Evolutionary conservation across 1,284 basidiomycete species (phyloP).

Genomic region (Volvariella surrecta): DNA sequence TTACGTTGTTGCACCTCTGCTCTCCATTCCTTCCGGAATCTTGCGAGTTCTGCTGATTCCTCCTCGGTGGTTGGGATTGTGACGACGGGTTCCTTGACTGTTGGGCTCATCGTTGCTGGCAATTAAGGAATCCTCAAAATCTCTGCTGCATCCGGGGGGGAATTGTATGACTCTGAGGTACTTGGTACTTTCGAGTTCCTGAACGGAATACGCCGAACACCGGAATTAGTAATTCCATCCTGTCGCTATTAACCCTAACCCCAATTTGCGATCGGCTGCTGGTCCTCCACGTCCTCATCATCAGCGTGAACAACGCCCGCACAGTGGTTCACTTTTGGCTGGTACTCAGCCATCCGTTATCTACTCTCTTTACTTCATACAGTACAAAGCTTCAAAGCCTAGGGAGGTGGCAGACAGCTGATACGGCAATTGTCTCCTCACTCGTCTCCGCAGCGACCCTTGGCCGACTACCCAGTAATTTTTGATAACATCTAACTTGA

Average conservation of each 20-base stretch:
- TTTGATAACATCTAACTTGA: background rate
- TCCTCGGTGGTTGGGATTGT: slow-evolving; percentile 10
- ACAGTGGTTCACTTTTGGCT: too few species aligned
- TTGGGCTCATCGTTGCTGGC: background rate
- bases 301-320: slow-evolving; percentile 7
- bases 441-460: slow-evolving; percentile 4
- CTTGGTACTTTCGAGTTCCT: too few species aligned
- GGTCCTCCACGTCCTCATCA: slow-evolving; percentile 10
- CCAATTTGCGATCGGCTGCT: background rate
- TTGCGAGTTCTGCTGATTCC: slow-evolving; percentile 43
- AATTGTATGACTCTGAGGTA: background rate
- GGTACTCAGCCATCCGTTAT: too few species aligned
- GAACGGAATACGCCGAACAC: too few species aligned
- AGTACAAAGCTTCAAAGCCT: too few species aligned
- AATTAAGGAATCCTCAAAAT: too few species aligned
- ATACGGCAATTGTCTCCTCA: too few species aligned
- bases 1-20: slow-evolving; percentile 50
- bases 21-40: slow-evolving; percentile 70
- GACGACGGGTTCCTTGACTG: background rate
- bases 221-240: background rate
- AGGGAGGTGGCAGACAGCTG: background rate
- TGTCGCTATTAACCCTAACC: slow-evolving; percentile 13
- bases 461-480: slow-evolving; percentile 4
- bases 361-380: too few species aligned
- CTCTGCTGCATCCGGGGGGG: too few species aligned